Percentiles rank a stretch among this genome's conserved stretches.
phyloP scores from a whole-genome alignment of 2,329 filamentous ascomycete species.

The Sporothrix brunneoviolacea region DNA sequence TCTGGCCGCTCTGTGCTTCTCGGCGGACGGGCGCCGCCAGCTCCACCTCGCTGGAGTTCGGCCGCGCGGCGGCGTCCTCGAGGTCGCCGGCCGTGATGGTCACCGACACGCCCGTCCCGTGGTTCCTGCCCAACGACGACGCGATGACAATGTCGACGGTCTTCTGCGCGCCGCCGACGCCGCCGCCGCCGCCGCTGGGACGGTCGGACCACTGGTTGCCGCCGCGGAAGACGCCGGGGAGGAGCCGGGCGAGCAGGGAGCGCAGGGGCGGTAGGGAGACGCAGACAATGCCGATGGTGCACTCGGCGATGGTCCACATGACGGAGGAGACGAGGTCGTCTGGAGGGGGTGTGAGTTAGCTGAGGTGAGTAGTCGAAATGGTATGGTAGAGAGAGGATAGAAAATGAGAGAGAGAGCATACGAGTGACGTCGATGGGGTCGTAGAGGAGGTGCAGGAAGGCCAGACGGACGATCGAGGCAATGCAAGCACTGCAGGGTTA shows the following conservation, averaged over 20 bases:
- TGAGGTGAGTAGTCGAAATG: too few species aligned
- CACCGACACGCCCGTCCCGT: not conserved
- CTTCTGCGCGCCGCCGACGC: not conserved
- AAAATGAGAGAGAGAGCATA: slow-evolving; percentile 14
- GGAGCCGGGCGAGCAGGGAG: slow-evolving; percentile 11
- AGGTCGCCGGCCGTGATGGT: slow-evolving; percentile 3
- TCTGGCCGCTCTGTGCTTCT: too few species aligned
- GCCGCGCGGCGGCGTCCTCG: not conserved
- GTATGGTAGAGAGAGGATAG: not conserved
- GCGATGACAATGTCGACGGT: slow-evolving; percentile 9
- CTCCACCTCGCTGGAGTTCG: not conserved
- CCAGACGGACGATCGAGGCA: slow-evolving; percentile 21
- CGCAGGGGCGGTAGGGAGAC: slow-evolving; percentile 28
- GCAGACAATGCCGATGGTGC: slow-evolving; percentile 28
- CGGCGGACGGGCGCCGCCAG: not conserved
- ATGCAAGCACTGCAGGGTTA: slow-evolving; percentile 23
- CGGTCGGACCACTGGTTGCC: not conserved
- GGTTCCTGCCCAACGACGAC: slow-evolving; percentile 3
- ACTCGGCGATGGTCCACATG: slow-evolving; percentile 28
- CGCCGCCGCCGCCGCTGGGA: not conserved
- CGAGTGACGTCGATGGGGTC: slow-evolving; percentile 24
- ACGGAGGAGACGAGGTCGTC: slow-evolving; percentile 25
- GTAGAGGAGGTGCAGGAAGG: slow-evolving; percentile 21
- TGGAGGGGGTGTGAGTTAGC: slow-evolving; percentile 14
- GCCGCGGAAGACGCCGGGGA: slow-evolving; percentile 14